These are phyloP conservation scores for Gynostemma pentaphyllum DNA, from an alignment of 306 rosid genomes.

Conservation along the genomic window DNA sequence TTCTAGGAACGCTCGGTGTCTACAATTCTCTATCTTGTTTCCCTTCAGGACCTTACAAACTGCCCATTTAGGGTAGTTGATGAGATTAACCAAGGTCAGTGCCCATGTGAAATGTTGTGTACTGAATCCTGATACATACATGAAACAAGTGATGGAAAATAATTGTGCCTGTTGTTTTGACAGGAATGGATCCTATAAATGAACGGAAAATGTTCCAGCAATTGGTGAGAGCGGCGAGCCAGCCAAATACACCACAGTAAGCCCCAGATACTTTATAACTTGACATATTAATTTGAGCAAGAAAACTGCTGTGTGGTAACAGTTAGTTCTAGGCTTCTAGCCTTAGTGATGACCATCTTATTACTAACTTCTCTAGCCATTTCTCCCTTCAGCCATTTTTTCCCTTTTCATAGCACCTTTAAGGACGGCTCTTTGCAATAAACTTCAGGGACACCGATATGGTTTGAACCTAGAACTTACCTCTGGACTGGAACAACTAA, in stretches of 20 bases:
- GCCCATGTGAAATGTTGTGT: neutral
- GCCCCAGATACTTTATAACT: slow-evolving; percentile 14
- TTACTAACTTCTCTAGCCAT: too few relatives aligned
- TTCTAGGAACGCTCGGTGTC: slow-evolving; percentile 86
- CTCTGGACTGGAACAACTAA: too few relatives aligned
- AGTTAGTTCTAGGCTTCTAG: neutral
- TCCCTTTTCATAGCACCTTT: too few relatives aligned
- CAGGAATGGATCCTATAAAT: slow-evolving; percentile 97
- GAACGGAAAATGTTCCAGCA: slow-evolving; percentile 99
- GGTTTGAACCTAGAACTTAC: too few relatives aligned
- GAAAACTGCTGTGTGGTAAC: neutral
- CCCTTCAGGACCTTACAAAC: slow-evolving; percentile 91
- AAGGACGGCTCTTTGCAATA: too few relatives aligned
- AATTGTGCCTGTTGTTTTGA: slow-evolving; percentile 9
- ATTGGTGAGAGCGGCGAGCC: slow-evolving; percentile 92
- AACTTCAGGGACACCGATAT: too few relatives aligned
- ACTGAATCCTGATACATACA: too few relatives aligned
- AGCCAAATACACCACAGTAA: slow-evolving; percentile 92
- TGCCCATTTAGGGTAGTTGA: slow-evolving; percentile 98
- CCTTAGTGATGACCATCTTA: too few relatives aligned
- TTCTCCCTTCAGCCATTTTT: too few relatives aligned
- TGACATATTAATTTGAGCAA: neutral
- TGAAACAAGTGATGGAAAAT: slow-evolving; percentile 15
- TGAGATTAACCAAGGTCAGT: slow-evolving; percentile 93
- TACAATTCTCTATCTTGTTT: slow-evolving; percentile 90